These are phyloP conservation scores for Cardamine chenopodiifolia DNA, from an alignment of 345 rosid species.

Conservation along the genomic window DNA sequence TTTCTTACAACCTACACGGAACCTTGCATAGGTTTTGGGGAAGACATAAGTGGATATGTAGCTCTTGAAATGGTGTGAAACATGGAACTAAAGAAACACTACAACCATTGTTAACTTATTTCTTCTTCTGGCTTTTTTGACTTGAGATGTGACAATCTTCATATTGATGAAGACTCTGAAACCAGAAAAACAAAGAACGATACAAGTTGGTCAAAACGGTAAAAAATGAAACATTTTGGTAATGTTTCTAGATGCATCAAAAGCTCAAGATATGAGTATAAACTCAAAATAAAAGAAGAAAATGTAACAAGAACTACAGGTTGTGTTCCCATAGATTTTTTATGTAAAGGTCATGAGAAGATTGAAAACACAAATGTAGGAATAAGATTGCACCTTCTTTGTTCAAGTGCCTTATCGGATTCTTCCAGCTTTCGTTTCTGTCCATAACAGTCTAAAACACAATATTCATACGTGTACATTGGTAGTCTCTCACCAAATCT, in stretches of 20 bases:
- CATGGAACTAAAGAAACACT: conserved; percentile 1
- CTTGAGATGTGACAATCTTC: conserved; percentile 5
- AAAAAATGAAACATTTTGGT: not conserved
- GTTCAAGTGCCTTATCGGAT: conserved; percentile 58
- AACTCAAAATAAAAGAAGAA: conserved; percentile 15
- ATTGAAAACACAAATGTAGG: not conserved
- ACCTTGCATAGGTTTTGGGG: conserved; percentile 3
- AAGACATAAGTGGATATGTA: not conserved
- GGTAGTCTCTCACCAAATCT: too few relatives aligned
- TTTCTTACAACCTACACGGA: conserved; percentile 9
- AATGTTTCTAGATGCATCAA: not conserved
- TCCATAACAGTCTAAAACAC: conserved; percentile 65
- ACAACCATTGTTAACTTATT: not conserved
- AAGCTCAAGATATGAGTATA: conserved; percentile 14
- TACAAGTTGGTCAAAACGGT: conserved; percentile 5
- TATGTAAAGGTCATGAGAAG: not conserved
- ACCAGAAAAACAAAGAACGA: not conserved
- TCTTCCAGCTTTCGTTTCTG: conserved; percentile 69
- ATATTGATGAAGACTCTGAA: conserved; percentile 13
- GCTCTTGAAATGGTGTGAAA: conserved; percentile 1
- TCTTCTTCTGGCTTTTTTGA: conserved; percentile 20
- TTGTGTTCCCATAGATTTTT: not conserved
- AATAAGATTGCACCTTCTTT: conserved; percentile 51
- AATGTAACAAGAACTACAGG: not conserved
- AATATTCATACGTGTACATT: not conserved